Evolutionary conservation across 306 rosid species (phyloP).

Genomic region (Fragaria nilgerrensis): DNA sequence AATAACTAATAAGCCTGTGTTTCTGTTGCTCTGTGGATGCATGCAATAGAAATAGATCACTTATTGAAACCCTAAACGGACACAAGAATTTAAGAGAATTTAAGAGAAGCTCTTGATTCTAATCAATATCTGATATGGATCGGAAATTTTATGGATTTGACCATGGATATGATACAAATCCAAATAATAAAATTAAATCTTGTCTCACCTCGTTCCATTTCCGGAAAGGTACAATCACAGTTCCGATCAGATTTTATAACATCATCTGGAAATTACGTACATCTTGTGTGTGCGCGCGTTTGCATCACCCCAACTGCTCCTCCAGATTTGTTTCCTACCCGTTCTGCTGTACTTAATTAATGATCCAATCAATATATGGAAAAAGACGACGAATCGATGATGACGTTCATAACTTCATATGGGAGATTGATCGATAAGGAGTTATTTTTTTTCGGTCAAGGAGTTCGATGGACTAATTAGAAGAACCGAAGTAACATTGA

Average conservation of each 20-base stretch:
- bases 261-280: not conserved
- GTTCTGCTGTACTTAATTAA: not conserved
- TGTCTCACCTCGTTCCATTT: not conserved
- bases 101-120: not conserved
- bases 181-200: too few species aligned
- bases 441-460: too few species aligned
- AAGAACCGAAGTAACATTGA: not conserved
- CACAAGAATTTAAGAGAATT: not conserved
- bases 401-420: not conserved
- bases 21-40: not conserved
- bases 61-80: not conserved
- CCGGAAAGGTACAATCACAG: not conserved
- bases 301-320: not conserved
- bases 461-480: not conserved
- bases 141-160: too few species aligned
- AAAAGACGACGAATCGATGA: not conserved
- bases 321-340: not conserved
- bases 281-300: not conserved
- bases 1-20: not conserved
- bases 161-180: too few species aligned
- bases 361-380: not conserved
- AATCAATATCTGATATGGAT: not conserved
- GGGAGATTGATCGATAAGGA: not conserved
- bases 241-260: not conserved
- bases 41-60: not conserved